These are phyloP conservation scores for barrel medic (Medicago truncatula) DNA, from an alignment of 306 rosid species.

Conservation along the genomic window DNA sequence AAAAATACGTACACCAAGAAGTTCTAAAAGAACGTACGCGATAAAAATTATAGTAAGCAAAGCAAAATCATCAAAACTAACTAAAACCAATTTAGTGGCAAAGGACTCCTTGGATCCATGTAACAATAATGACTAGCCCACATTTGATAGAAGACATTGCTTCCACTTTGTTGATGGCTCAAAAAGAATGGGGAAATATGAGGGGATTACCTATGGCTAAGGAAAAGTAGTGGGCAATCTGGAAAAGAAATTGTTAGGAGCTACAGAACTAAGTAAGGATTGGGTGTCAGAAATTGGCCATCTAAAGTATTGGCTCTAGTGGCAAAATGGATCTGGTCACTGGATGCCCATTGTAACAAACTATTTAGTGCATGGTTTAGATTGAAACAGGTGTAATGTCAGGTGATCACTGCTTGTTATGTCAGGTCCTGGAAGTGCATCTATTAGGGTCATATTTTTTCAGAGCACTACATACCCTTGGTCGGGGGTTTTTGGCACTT, in stretches of 20 bases:
- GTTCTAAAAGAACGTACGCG: slow-evolving; percentile 15
- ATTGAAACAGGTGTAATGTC: slow-evolving; percentile 14
- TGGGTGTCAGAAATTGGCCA: neutral
- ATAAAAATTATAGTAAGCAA: slow-evolving; percentile 13
- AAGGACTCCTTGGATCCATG: neutral
- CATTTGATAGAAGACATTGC: neutral
- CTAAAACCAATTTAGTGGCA: slow-evolving; percentile 14
- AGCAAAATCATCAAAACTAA: slow-evolving; percentile 25
- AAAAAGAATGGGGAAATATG: slow-evolving; percentile 6
- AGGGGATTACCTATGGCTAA: slow-evolving; percentile 16
- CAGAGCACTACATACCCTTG: neutral
- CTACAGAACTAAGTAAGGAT: slow-evolving; percentile 3
- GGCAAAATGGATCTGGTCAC: neutral
- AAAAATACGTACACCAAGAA: neutral
- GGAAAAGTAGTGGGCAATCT: neutral
- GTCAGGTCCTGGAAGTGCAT: slow-evolving; percentile 1
- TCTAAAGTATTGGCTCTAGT: slow-evolving; percentile 9
- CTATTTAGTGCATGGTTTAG: slow-evolving; percentile 14
- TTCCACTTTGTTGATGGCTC: neutral
- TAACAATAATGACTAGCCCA: slow-evolving; percentile 12
- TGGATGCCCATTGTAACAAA: neutral
- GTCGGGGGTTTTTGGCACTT: no score
- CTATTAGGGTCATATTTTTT: slow-evolving; percentile 2
- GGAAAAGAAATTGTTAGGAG: slow-evolving; percentile 2
- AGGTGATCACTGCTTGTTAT: slow-evolving; percentile 1